A percentile compares a stretch with the other conserved stretches of the same genome.
Evolutionary conservation across 2,329 filamentous ascomycete species (phyloP).

Genomic region (Rutstroemia sp.): DNA sequence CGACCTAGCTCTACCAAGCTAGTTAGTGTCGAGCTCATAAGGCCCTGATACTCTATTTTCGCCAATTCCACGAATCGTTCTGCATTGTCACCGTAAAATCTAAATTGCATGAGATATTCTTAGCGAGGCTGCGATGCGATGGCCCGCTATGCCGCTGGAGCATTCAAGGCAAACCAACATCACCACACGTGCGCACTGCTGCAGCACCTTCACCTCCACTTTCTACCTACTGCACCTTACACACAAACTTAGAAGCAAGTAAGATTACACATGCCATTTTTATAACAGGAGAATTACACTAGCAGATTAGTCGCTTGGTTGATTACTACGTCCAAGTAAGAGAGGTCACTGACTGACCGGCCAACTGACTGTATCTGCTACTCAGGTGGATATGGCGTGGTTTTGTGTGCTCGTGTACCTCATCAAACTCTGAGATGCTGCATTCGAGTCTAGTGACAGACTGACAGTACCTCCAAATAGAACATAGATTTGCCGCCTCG

Average conservation of each 20-base stretch:
- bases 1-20: too few species aligned
- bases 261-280: slow-evolving; percentile 10
- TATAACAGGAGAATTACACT: not conserved
- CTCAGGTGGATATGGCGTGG: too few species aligned
- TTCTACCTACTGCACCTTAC: too few species aligned
- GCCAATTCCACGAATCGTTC: too few species aligned
- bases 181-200: too few species aligned
- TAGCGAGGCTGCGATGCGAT: not conserved
- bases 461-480: not conserved
- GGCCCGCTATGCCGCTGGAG: not conserved
- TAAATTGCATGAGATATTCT: not conserved
- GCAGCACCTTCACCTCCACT: too few species aligned
- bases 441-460: not conserved
- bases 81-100: too few species aligned
- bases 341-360: not conserved
- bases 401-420: slow-evolving; percentile 1
- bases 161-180: too few species aligned
- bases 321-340: not conserved
- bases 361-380: slow-evolving; percentile 1
- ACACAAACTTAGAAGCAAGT: not conserved
- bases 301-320: not conserved
- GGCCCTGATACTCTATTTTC: too few species aligned
- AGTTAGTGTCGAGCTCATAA: too few species aligned
- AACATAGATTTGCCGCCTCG: not conserved
- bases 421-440: not conserved